These are phyloP conservation scores for Perkinsus marinus DNA, from an alignment of 169 alveolate species.

Conservation along the genomic window DNA sequence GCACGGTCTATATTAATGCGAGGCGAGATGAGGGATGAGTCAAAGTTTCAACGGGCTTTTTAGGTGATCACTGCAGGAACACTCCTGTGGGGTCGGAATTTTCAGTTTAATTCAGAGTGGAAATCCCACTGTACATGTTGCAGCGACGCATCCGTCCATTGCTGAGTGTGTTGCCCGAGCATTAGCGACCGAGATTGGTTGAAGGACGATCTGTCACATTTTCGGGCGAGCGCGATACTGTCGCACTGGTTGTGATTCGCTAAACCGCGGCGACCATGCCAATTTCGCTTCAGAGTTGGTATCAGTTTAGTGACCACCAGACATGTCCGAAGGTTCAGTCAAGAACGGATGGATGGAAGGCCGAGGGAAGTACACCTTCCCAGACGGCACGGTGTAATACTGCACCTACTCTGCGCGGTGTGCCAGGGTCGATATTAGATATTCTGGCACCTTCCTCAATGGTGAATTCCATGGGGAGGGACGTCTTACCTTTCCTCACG, in stretches of 20 bases:
- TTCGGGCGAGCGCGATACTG: not conserved
- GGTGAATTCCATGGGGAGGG: slow-evolving; percentile 64
- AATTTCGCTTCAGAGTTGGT: not conserved
- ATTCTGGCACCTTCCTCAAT: slow-evolving; percentile 42
- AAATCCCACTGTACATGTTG: too few species aligned
- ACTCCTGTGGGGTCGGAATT: too few species aligned
- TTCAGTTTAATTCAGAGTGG: too few species aligned
- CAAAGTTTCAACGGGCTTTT: too few species aligned
- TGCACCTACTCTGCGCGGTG: not conserved
- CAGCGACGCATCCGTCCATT: too few species aligned
- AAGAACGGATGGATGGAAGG: slow-evolving; percentile 46
- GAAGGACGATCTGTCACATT: too few species aligned
- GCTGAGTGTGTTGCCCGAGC: too few species aligned
- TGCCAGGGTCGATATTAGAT: not conserved
- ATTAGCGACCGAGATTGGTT: too few species aligned
- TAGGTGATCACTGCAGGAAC: too few species aligned
- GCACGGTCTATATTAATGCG: too few species aligned
- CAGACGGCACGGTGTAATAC: slow-evolving; percentile 45
- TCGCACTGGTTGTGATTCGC: not conserved
- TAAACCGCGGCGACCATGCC: not conserved
- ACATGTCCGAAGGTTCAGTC: not conserved
- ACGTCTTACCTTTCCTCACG: slow-evolving; percentile 46
- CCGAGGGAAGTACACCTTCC: slow-evolving; percentile 39
- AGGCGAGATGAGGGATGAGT: too few species aligned
- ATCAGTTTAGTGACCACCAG: too few species aligned